phyloP scores from a whole-genome alignment of 345 rosid genomes.

The Adansonia digitata region DNA sequence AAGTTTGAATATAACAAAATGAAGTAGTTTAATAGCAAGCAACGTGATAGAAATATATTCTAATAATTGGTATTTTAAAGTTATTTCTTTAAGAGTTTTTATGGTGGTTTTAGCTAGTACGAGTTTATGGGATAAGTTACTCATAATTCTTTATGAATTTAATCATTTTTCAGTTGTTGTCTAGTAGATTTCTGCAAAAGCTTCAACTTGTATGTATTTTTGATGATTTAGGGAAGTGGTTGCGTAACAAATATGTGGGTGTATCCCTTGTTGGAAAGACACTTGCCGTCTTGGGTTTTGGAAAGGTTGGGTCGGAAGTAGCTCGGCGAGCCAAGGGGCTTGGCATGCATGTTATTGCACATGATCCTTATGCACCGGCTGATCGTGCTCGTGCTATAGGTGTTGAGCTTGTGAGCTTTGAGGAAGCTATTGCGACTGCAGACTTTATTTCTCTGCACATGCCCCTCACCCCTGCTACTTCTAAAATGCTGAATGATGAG shows the following conservation, averaged over 20 bases:
- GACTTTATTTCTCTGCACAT: conserved; percentile 84
- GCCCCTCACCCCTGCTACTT: conserved; percentile 76
- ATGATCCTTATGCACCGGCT: conserved; percentile 84
- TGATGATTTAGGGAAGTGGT: conserved; percentile 61
- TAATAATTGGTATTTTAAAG: background rate
- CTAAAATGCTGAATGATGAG: conserved; percentile 67
- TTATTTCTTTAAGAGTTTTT: background rate
- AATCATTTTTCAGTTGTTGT: background rate
- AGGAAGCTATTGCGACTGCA: conserved; percentile 65
- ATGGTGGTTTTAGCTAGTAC: background rate
- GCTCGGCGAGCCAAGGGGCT: conserved; percentile 88
- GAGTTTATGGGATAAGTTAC: background rate
- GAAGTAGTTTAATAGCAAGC: background rate
- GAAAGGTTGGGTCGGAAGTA: conserved; percentile 88
- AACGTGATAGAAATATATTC: background rate
- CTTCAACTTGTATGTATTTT: background rate
- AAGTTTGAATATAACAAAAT: background rate
- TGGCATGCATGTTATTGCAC: conserved; percentile 82
- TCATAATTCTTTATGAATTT: background rate
- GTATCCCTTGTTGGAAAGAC: conserved; percentile 86
- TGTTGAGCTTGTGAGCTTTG: conserved; percentile 72
- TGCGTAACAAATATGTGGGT: conserved; percentile 75
- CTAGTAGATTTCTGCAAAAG: background rate
- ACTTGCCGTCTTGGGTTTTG: conserved; percentile 78
- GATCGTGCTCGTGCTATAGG: conserved; percentile 87